Evolutionary conservation across 2,329 filamentous ascomycete species (phyloP), one percentile per base, ranked within the genome.

Genomic region (Leptographium lundbergii): DNA sequence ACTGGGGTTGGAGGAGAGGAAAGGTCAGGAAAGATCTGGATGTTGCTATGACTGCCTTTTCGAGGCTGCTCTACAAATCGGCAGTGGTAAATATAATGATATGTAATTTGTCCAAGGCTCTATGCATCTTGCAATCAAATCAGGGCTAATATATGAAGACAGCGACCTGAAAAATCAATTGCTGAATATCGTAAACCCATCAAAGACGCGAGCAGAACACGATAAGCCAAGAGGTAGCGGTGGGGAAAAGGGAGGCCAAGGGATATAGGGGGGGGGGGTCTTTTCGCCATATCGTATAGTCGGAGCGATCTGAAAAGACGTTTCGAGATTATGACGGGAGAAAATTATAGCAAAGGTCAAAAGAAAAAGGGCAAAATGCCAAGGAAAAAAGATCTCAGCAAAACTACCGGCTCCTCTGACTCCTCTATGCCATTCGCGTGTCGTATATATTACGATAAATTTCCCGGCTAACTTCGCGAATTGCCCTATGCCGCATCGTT

Each of bases 371-470:
- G n/a, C 10, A 32, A 57, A 36, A 48, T 32, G 9, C 9, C 11
- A 55, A 45, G 19, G 53, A 45, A 6, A 7, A 25, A 55, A 39
- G 6, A 45, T 42, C 53, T 42, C 34, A 25, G 53, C 32, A 55
- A 57, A 25, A 57, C n/a, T 45, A 25, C 27, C n/a, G 17, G 32
- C 36, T 39, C 50, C 34, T 42, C 39, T 13, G 57, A 58, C 57
- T 54, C 57, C 57, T 58, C 57, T 54, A 58, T 58, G 36, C 57
- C 32, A 27, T 27, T 17, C 45, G 34, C 34, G 9, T n/a, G n/a
- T 54, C n/a, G 54, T 54, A 58, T 53, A 48, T 53, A 19, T 6
- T 14, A 27, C 54, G 25, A 55, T 36, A 55, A 42, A 45, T 42
- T 36, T 13, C n/a, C 27, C 17, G 32, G 52, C 27, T 24, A 22